Evolutionary conservation across 768 basidiomycete species (phyloP), one percentile per base, ranked within the genome.

Genomic region (Russula olivacea): DNA sequence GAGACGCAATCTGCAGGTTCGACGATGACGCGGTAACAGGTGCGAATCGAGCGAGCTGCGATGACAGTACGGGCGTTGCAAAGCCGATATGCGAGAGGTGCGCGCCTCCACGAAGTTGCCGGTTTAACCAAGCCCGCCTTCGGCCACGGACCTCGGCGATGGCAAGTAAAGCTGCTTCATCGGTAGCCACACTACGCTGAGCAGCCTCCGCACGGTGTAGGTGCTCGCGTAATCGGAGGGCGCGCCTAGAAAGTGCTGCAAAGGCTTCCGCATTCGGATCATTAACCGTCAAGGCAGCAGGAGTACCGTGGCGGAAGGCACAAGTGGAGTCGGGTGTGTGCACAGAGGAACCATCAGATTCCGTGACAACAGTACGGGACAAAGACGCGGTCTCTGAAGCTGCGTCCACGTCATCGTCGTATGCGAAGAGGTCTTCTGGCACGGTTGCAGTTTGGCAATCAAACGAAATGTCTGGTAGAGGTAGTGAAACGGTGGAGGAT

Each of bases 51-150:
- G 62, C 72, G n/a, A 88, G 77, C 1, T 80, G 80, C 17, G 84
- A 86, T 60, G 79, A 79, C 25, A 69, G 75, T 64, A 77, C 72
- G 0, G 86, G 85, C 50, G 74, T 75, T 12, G 81, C 78, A 57
- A 88, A 76, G 1, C 79, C 81, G 59, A 83, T 45, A 40, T 78
- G 75, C 14, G 72, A 68, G 25, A 75, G 65, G 2, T 71, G 70
- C 19, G 74, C 72, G 10, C 73, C 67, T 55, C 74, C 73, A 54
- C 78, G 69, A 63, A 81, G 76, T 21, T 78, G 77, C 40, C 79
- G 76, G 64, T 82, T 82, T 58, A 82, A 77, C 88, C 88, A 90
- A 8, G 88, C 88, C 11, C 86, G 77, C 34, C 88, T 78, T 43
- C 82, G 78, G 38, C 82, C 81, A 65, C 80, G 80, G 45, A 82